Base-by-base conservation (phyloP, 2,329 filamentous ascomycete genomes). In the Claviceps spartinae region DNA sequence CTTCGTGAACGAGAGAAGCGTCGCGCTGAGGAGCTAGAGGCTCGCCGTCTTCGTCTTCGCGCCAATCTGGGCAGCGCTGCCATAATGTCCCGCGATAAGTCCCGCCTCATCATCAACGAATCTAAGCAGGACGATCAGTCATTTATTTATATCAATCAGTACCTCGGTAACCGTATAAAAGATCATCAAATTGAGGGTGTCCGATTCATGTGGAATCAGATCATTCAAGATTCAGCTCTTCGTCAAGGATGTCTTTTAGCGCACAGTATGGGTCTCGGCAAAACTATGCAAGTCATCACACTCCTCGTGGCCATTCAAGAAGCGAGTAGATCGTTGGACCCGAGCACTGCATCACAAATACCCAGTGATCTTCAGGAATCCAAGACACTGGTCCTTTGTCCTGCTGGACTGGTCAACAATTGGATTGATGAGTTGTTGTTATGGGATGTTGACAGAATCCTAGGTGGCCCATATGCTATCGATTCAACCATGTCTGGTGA, bases 261-360 rank as follows among this genome's bases (percentile, higher is more conserved):
- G 5, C 89, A 95, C 64, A 88, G 86, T 0, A 95, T 95, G 89
- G 90, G 90, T 1, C 69, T 95, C 2, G 89, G 89, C 16, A 96
- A 95, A 69, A 94, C 89, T 0, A 88, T 95, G 83, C 89, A 95
- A 69, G 79, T 88, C 5, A 88, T 95, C 54, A 86, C 88, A 0
- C 70, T 95, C n/a, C 75, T 96, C 5, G 76, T 86, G 16, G 82
- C 86, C 0, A 78, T 95, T 55, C 74, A 81, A 4, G 77, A 86
- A 58, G 79, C 87, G 3, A 74, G 80, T 4, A 63, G 64, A 20
- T 90, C 85, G 0, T 34, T 64, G 0, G 77, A 89, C 51, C 65
- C 69, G 0, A 64, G 70, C 0, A 68, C 91, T 5, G 67, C 67
- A 3, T 69, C 71, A 0, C 88, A 94, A 63, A 77, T 96, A 36